Evolutionary conservation across 116 monocot species (phyloP), one percentile per base, ranked within the genome.

Genomic region (Posidonia oceanica): DNA sequence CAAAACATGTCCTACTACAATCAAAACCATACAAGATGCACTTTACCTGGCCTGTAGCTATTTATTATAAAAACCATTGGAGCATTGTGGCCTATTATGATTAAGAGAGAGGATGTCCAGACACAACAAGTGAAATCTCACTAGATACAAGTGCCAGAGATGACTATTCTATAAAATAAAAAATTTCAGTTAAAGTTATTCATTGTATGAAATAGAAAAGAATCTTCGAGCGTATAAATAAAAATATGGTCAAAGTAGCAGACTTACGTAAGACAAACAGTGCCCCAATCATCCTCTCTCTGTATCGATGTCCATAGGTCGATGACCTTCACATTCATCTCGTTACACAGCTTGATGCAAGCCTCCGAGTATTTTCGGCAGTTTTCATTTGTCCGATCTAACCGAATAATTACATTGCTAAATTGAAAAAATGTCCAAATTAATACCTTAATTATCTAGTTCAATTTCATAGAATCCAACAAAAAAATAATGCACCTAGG

Each of bases 291-390:
- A 56, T 84, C 83, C 74, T 21, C 75, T 64, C 80, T 79, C 72
- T 84, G 88, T 13, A 95, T 82, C n/a, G 91, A 81, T 75, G 76
- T 83, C 72, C 71, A 95, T 29, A 91, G 68, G 68, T 95, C 88
- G 70, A 95, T 63, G n/a, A 79, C 85, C 77, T 87, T 80, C 74
- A 91, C 39, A 36, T 76, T 68, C 82, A 91, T 76, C 76, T 91
- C 88, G 36, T 83, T 73, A 77, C 88, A 91, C 17, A 96, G 68
- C 64, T 84, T 53, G 72, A 88, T 80, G 59, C 88, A 91, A 12
- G 95, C 91, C 59, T 96, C 86, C 8, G 95, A 91, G 58, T 91
- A 96, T 74, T 18, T 61, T 51, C 62, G 84, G 74, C 91, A 91
- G 22, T 7, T 60, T 63, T 84, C 95, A 70, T 96, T 91, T 54